Conservation (phyloP, 352 stramenopile genomes). For the Elongisporangium anandrum region DNA sequence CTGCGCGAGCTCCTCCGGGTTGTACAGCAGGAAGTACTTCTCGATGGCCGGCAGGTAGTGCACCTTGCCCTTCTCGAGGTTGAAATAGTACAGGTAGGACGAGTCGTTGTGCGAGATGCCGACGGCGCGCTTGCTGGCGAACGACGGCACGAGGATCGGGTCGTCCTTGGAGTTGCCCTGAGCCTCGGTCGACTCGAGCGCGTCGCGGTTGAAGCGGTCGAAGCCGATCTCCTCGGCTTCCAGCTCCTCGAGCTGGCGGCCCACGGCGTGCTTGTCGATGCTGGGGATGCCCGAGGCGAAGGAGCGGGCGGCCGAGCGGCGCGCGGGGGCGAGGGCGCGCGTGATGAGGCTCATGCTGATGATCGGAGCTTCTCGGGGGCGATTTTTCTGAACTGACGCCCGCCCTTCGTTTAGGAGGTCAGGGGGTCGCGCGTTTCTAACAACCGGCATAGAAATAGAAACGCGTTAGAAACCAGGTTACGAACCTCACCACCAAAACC, state of each 20-base stretch:
- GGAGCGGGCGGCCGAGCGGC: constrained; percentile 36
- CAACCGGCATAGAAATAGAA: constrained; percentile 4
- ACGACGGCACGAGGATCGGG: constrained; percentile 83
- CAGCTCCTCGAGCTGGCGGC: constrained; percentile 72
- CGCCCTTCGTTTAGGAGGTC: constrained; percentile 12
- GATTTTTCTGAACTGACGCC: constrained; percentile 15
- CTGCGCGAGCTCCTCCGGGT: constrained; percentile 78
- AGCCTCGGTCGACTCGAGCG: constrained; percentile 79
- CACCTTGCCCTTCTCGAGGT: constrained; percentile 82
- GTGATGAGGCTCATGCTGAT: constrained; percentile 41
- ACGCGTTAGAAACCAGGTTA: neutral
- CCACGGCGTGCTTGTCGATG: constrained; percentile 78
- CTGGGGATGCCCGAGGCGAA: constrained; percentile 69
- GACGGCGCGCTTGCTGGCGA: constrained; percentile 64
- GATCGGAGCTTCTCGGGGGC: constrained; percentile 1
- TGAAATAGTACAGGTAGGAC: constrained; percentile 88
- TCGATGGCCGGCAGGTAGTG: constrained; percentile 84
- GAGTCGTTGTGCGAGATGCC: constrained; percentile 88
- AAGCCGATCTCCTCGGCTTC: constrained; percentile 67
- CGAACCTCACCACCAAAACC: neutral
- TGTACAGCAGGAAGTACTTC: constrained; percentile 91
- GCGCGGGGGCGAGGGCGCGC: constrained; percentile 48
- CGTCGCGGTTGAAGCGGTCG: constrained; percentile 76
- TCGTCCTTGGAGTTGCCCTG: constrained; percentile 89
- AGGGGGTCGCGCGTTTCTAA: constrained; percentile 12